These are phyloP conservation scores for Syncephalastrum racemosum DNA, from an alignment of 371 early-diverging fungal genomes.

Conservation along the genomic window DNA sequence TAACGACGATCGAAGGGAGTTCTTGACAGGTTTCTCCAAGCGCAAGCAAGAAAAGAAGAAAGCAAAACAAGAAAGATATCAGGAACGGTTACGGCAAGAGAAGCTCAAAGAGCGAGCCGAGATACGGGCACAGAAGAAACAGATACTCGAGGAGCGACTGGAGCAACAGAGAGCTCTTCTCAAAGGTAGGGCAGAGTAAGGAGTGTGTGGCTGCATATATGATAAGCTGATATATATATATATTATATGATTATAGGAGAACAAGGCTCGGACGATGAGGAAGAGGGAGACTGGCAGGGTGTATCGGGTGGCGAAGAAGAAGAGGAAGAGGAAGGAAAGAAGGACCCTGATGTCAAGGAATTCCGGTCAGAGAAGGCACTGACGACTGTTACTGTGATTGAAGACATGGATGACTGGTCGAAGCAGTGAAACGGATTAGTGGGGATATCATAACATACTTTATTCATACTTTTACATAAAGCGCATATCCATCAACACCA, in stretches of 20 bases:
- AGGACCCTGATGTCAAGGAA: conserved; percentile 45
- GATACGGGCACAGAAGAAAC: conserved; percentile 39
- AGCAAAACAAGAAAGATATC: conserved; percentile 53
- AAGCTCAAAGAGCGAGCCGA: conserved; percentile 56
- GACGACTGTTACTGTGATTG: conserved; percentile 75
- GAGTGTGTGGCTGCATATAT: background rate
- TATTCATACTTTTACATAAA: too few species aligned
- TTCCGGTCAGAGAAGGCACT: conserved; percentile 57
- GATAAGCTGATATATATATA: too few species aligned
- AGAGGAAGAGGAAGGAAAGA: conserved; percentile 20
- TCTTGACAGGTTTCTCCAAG: conserved; percentile 81
- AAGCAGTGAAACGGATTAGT: background rate
- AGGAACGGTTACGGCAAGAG: conserved; percentile 54
- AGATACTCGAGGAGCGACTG: conserved; percentile 44
- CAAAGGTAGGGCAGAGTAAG: conserved; percentile 18
- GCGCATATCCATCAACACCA: too few species aligned
- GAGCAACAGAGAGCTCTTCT: conserved; percentile 46
- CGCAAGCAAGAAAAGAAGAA: conserved; percentile 74
- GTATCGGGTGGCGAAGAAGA: conserved; percentile 14
- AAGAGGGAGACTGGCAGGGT: conserved; percentile 5
- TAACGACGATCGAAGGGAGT: conserved; percentile 46
- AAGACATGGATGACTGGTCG: conserved; percentile 54
- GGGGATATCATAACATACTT: too few species aligned
- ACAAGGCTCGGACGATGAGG: conserved; percentile 6
- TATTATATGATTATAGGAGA: background rate